These are phyloP conservation scores for Eimeria maxima DNA, from an alignment of 169 alveolate species.

Conservation along the genomic window DNA sequence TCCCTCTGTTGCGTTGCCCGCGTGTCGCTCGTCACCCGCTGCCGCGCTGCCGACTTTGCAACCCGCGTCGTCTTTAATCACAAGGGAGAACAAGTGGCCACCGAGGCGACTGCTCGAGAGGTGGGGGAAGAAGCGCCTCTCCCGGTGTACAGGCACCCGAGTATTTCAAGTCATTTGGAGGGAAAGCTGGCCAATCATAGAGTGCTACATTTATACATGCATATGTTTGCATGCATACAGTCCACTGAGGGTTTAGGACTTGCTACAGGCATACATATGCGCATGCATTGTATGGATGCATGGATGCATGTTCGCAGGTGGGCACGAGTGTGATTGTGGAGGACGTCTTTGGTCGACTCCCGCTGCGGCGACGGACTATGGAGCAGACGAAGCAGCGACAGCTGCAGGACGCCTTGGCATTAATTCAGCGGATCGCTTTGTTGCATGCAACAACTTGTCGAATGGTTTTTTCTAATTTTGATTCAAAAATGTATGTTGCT, in stretches of 20 bases:
- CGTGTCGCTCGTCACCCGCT: slow-evolving; percentile 87
- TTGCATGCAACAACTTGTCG: slow-evolving; percentile 77
- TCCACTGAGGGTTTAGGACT: not conserved
- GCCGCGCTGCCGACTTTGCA: slow-evolving; percentile 86
- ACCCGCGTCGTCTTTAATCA: slow-evolving; percentile 86
- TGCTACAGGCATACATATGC: not conserved
- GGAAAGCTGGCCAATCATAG: too few species aligned
- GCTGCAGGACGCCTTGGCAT: slow-evolving; percentile 79
- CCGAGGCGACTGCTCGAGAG: slow-evolving; percentile 85
- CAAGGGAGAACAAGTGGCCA: slow-evolving; percentile 85
- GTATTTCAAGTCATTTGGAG: too few species aligned
- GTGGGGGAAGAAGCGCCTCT: slow-evolving; percentile 5
- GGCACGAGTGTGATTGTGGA: slow-evolving; percentile 85
- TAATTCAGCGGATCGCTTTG: slow-evolving; percentile 85
- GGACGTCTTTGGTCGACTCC: slow-evolving; percentile 83
- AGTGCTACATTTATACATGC: too few species aligned
- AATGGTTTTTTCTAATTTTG: slow-evolving; percentile 39
- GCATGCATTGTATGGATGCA: not conserved
- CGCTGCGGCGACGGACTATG: slow-evolving; percentile 84
- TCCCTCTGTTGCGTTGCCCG: slow-evolving; percentile 88
- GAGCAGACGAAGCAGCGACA: slow-evolving; percentile 84
- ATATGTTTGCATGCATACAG: not conserved
- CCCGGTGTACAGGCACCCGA: too few species aligned
- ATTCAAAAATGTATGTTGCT: not conserved
- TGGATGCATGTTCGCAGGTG: not conserved